A percentile compares a stretch with the other conserved stretches of the same genome.
Conservation (phyloP, 257 asterid species). For the Fraxinus quadrangulata region DNA sequence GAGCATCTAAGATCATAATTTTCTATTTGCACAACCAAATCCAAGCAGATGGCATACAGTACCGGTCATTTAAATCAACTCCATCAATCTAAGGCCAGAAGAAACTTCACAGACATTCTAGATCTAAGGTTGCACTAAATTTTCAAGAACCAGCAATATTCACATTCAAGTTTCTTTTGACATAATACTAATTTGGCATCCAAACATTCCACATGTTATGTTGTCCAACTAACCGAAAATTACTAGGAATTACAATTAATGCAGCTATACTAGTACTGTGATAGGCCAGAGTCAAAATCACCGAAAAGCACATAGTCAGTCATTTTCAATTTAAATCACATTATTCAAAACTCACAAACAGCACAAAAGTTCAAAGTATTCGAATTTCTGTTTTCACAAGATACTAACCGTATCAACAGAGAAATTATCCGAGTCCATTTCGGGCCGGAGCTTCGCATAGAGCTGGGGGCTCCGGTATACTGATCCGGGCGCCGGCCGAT, state of each 20-base stretch:
- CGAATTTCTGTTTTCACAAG: not conserved
- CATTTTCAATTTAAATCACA: not conserved
- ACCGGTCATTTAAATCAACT: conserved; percentile 22
- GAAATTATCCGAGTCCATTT: conserved; percentile 79
- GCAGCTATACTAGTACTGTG: conserved; percentile 17
- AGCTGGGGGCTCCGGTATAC: conserved; percentile 88
- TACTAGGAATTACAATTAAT: conserved; percentile 15
- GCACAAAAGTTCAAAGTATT: not conserved
- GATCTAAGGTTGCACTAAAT: not conserved
- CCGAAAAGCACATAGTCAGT: conserved; percentile 15
- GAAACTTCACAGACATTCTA: not conserved
- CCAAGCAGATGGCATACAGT: conserved; percentile 7
- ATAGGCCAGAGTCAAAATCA: conserved; percentile 26
- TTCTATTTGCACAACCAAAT: conserved; percentile 1
- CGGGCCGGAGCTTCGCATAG: conserved; percentile 62
- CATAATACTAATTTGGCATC: not conserved
- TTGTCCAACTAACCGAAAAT: conserved; percentile 26
- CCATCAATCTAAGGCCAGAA: conserved; percentile 21
- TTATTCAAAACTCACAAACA: conserved; percentile 1
- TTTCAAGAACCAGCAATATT: conserved; percentile 15
- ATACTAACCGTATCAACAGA: conserved; percentile 83
- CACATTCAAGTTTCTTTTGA: conserved; percentile 2
- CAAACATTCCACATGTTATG: conserved; percentile 1
- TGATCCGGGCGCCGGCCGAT: conserved; percentile 73
- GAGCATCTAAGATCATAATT: not conserved